Evolutionary conservation across 345 rosid genomes (phyloP).

Genomic region (Eucalyptus curtisii): DNA sequence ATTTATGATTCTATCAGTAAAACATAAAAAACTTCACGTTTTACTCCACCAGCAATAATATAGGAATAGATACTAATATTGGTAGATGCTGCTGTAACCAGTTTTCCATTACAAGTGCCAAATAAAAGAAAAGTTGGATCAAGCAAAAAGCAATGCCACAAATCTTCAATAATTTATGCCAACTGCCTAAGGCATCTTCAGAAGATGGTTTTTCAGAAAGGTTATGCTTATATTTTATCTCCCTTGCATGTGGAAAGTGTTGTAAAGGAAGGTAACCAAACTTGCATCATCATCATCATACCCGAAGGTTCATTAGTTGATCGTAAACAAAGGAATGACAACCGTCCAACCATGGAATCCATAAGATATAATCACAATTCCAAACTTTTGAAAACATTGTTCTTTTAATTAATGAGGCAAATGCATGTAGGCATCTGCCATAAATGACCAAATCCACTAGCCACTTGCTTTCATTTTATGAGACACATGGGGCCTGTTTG

Average conservation of each 20-base stretch:
- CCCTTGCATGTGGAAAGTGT: background rate
- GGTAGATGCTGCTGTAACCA: background rate
- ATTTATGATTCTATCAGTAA: background rate
- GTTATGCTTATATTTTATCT: background rate
- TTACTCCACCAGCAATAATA: background rate
- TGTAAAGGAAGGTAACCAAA: background rate
- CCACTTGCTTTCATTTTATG: background rate
- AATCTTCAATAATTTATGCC: background rate
- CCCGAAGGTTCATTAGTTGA: background rate
- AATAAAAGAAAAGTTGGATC: background rate
- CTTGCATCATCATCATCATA: background rate
- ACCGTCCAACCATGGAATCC: background rate
- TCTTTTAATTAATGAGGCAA: background rate
- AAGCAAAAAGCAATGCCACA: background rate
- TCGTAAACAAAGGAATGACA: background rate
- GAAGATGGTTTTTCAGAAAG: background rate
- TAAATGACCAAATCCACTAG: background rate
- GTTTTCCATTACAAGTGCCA: background rate
- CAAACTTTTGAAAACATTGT: background rate
- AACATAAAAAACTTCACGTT: background rate
- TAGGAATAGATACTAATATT: background rate
- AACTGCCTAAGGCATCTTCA: background rate
- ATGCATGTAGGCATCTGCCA: background rate
- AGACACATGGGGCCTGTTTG: too few species aligned
- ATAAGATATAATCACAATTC: background rate